phyloP scores from a whole-genome alignment of 805 yeast species.

The Isabelozyma rhagii region DNA sequence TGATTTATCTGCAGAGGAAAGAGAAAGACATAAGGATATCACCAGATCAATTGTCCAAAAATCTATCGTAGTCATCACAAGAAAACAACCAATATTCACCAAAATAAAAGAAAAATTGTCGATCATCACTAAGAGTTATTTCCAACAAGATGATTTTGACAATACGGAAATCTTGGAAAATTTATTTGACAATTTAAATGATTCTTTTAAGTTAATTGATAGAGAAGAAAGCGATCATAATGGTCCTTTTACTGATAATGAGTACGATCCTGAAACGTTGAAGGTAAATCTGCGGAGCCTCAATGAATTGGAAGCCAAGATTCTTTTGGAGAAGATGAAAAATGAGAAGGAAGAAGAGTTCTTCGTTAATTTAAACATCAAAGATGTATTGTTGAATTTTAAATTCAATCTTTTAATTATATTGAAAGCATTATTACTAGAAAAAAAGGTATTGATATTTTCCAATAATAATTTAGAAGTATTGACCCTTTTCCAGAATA shows the following conservation, averaged over 20 bases:
- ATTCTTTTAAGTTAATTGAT: slow-evolving; percentile 22
- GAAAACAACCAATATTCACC: slow-evolving; percentile 77
- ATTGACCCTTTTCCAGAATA: slow-evolving; percentile 79
- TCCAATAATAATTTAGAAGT: slow-evolving; percentile 73
- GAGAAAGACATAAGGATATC: slow-evolving; percentile 54
- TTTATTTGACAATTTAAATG: slow-evolving; percentile 62
- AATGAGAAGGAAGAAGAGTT: slow-evolving; percentile 36
- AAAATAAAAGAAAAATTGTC: slow-evolving; percentile 88
- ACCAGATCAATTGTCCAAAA: slow-evolving; percentile 90
- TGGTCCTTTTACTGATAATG: background rate
- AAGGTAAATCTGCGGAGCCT: background rate
- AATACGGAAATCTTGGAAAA: slow-evolving; percentile 68
- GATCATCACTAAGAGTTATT: slow-evolving; percentile 83
- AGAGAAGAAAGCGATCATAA: slow-evolving; percentile 12
- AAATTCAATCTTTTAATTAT: slow-evolving; percentile 59
- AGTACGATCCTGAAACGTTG: slow-evolving; percentile 1
- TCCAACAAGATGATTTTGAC: slow-evolving; percentile 72
- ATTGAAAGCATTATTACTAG: slow-evolving; percentile 75
- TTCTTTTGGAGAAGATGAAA: slow-evolving; percentile 10
- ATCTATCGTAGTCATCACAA: slow-evolving; percentile 79
- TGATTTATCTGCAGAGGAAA: slow-evolving; percentile 46
- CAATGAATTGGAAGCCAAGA: slow-evolving; percentile 2
- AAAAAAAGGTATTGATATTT: slow-evolving; percentile 70
- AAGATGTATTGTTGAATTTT: slow-evolving; percentile 59
- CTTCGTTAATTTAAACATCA: slow-evolving; percentile 66